Evolutionary conservation across 345 rosid species (phyloP).

Genomic region (Firmiana major): DNA sequence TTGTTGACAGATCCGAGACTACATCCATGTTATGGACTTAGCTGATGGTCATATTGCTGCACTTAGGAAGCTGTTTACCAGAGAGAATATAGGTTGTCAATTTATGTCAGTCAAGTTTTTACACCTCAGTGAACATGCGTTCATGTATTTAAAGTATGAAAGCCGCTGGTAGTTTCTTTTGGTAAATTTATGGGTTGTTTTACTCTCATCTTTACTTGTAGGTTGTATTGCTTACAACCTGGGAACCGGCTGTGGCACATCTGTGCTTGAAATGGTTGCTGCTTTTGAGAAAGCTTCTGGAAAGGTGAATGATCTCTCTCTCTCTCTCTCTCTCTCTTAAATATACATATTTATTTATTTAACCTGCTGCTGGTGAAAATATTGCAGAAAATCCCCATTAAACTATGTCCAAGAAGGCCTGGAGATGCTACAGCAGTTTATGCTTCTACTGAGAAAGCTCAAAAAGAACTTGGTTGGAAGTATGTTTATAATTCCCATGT

Average conservation of each 20-base stretch:
- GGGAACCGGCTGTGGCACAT: slow-evolving; percentile 84
- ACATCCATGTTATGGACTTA: slow-evolving; percentile 90
- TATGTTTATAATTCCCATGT: slow-evolving; percentile 29
- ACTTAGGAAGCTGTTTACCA: slow-evolving; percentile 55
- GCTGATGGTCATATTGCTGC: slow-evolving; percentile 97
- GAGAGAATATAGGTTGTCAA: slow-evolving; percentile 57
- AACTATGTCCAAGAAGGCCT: slow-evolving; percentile 73
- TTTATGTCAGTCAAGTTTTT: background rate
- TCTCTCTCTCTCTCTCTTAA: background rate
- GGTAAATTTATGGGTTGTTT: background rate
- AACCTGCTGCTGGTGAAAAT: slow-evolving; percentile 5
- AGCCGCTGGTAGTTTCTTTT: background rate
- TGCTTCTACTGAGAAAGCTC: slow-evolving; percentile 73
- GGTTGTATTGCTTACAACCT: slow-evolving; percentile 86
- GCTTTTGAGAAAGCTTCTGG: slow-evolving; percentile 91
- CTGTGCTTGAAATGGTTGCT: slow-evolving; percentile 90
- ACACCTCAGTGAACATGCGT: background rate
- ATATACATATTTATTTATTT: too few species aligned
- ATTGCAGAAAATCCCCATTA: slow-evolving; percentile 77
- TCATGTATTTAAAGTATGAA: background rate
- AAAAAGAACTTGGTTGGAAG: slow-evolving; percentile 92
- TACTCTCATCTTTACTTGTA: slow-evolving; percentile 18
- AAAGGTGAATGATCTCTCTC: slow-evolving; percentile 49
- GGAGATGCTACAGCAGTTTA: slow-evolving; percentile 94
- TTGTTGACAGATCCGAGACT: slow-evolving; percentile 75